Percentiles rank a stretch among this genome's conserved stretches.
Evolutionary conservation across 768 basidiomycete species (phyloP).

Genomic region (Clathrus columnatus): DNA sequence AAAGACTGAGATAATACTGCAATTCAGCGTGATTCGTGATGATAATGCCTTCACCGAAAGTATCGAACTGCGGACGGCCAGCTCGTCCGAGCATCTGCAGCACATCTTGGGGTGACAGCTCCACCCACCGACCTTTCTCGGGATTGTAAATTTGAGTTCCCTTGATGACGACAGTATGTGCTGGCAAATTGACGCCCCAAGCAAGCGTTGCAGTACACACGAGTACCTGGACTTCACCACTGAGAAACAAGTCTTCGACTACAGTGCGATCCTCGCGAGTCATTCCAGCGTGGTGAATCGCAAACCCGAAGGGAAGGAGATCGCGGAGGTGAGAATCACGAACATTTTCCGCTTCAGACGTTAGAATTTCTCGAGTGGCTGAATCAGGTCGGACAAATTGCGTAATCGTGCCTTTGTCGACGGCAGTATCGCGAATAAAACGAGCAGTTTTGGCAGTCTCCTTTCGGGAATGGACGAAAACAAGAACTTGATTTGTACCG

Average conservation of each 20-base stretch:
- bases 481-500: conserved; percentile 83
- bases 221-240: conserved; percentile 86
- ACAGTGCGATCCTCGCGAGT: conserved; percentile 79
- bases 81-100: conserved; percentile 98
- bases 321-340: conserved; percentile 81
- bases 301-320: conserved; percentile 92
- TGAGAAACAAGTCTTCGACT: conserved; percentile 91
- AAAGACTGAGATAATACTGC: conserved; percentile 89
- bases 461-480: conserved; percentile 97
- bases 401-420: conserved; percentile 94
- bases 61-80: conserved; percentile 95
- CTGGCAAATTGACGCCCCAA: conserved; percentile 98
- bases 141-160: conserved; percentile 99
- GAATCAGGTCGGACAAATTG: conserved; percentile 93
- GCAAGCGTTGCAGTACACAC: conserved; percentile 97
- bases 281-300: conserved; percentile 98
- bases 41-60: conserved; percentile 94
- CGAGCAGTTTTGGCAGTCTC: conserved; percentile 96
- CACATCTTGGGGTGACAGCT: conserved; percentile 91
- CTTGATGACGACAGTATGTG: conserved; percentile 98
- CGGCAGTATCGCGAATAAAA: conserved; percentile 88
- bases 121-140: conserved; percentile 96
- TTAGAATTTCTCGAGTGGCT: conserved; percentile 83
- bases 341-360: conserved; percentile 73
- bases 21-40: conserved; percentile 97